Evolutionary conservation across 2,329 filamentous ascomycete species (phyloP).

Genomic region (Dothideomycetes sp.): DNA sequence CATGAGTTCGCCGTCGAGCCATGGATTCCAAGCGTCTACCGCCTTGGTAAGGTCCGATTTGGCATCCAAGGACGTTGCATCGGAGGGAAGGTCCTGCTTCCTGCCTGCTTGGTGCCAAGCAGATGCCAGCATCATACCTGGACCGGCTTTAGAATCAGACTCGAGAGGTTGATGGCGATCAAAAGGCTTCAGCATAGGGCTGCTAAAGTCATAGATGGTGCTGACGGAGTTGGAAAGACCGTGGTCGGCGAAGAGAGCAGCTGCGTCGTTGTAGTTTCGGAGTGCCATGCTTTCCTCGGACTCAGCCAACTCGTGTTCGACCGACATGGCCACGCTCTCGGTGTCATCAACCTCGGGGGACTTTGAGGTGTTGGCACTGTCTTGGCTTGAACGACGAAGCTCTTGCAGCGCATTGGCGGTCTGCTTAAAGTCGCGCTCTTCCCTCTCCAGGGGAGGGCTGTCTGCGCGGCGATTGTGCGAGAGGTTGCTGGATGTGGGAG

Average conservation of each 20-base stretch:
- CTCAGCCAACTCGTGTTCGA: constrained; percentile 27
- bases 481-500: constrained; percentile 30
- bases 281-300: constrained; percentile 37
- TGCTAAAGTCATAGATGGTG: constrained; percentile 31
- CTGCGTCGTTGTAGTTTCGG: constrained; percentile 38
- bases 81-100: constrained; percentile 6
- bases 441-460: constrained; percentile 81
- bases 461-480: constrained; percentile 58
- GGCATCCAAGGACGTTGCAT: constrained; percentile 12
- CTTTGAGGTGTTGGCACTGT: constrained; percentile 14
- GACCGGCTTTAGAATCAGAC: constrained; percentile 2
- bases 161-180: constrained; percentile 7
- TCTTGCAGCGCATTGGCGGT: constrained; percentile 75
- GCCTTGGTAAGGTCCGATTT: constrained; percentile 15
- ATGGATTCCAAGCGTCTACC: constrained; percentile 19
- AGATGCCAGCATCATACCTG: constrained; percentile 2
- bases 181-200: constrained; percentile 32
- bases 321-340: constrained; percentile 21
- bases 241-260: constrained; percentile 36
- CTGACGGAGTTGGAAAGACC: constrained; percentile 38
- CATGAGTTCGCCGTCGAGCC: constrained; percentile 29
- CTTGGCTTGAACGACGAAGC: constrained; percentile 28
- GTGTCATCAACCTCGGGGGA: constrained; percentile 22
- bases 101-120: background rate
- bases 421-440: constrained; percentile 94